Base-by-base conservation (phyloP, 148 eudicot species). In the Arctostaphylos glauca region DNA sequence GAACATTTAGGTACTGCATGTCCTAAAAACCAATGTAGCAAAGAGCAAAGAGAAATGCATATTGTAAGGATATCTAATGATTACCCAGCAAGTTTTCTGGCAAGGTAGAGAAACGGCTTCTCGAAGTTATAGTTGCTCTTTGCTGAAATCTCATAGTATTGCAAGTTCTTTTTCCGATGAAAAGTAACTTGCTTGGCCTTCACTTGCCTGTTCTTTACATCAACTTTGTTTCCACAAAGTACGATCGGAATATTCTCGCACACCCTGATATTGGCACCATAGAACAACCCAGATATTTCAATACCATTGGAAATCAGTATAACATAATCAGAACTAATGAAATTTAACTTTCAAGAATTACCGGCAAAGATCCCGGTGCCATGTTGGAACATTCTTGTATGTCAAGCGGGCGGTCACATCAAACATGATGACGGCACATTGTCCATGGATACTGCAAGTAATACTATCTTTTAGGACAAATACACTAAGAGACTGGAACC, bases 351-450 rank as follows among this genome's bases (percentile, higher is more conserved):
- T 52, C 1, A 38, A 21, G 31, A 47, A 70, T 52, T 31, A 89
- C 89, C 90, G 77, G 86, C 92, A 88, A 47, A 90, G 88, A 79
- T 90, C 92, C 3, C 90, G 87, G 76, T 90, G 89, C 92, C 92
- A 88, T 13, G 90, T 90, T 46, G 92, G 92, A 41, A 90, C 92
- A 81, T 88, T 90, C 83, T 90, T 88, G 81, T 89, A 89, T 3
- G 91, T 86, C 90, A 89, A 80, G n/a, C 89, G 87, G 38, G 91
- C 91, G 59, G 91, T 89, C 41, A 89, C 89, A 54, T 86, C 88
- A 82, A 89, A 89, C 91, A 89, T 89, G 81, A 89, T 89, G 88
- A 89, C 87, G 38, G 91, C 91, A 83, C 92, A 90, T 50, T 88
- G 89, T 12, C 92, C 90, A 19, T 90, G 89, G 76, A 88, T 88